Percentiles rank a stretch among this genome's conserved stretches.
Evolutionary conservation across 2,329 filamentous ascomycete genomes (phyloP).

Genomic region (Xylariaceae sp.): DNA sequence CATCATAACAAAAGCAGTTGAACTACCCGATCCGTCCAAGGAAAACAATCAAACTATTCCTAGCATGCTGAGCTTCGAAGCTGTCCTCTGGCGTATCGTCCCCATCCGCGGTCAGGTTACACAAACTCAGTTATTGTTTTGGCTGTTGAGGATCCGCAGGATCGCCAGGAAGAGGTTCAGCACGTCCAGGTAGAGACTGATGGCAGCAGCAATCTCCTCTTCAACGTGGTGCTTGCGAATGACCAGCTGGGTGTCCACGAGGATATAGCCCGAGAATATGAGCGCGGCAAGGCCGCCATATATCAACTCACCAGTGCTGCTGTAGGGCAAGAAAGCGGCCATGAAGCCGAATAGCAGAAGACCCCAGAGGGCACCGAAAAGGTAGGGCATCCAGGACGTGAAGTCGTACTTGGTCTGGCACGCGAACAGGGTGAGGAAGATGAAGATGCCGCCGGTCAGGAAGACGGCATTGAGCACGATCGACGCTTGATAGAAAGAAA

Average conservation of each 20-base stretch:
- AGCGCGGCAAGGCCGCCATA: conserved; percentile 79
- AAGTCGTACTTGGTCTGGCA: conserved; percentile 99
- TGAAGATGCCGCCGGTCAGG: conserved; percentile 78
- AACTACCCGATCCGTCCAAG: too few relatives aligned
- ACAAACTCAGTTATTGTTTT: conserved; percentile 72
- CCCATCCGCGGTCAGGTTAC: too few relatives aligned
- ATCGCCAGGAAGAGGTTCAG: conserved; percentile 97
- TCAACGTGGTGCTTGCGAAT: conserved; percentile 96
- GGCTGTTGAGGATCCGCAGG: conserved; percentile 90
- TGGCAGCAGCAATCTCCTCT: conserved; percentile 93
- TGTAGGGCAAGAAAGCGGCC: conserved; percentile 80
- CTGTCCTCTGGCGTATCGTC: too few relatives aligned
- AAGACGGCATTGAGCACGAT: conserved; percentile 88
- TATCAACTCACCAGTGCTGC: conserved; percentile 73
- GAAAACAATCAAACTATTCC: too few relatives aligned
- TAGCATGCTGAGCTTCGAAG: too few relatives aligned
- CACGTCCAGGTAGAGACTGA: conserved; percentile 91
- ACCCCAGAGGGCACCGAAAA: conserved; percentile 86
- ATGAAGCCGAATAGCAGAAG: conserved; percentile 92
- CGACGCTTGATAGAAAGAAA: conserved; percentile 77
- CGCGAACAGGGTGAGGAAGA: conserved; percentile 78
- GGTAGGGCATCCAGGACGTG: conserved; percentile 92
- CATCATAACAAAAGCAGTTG: too few relatives aligned
- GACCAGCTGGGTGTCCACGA: conserved; percentile 93
- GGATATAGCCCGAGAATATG: conserved; percentile 89